Evolutionary conservation across 1,284 basidiomycete genomes (phyloP), one percentile per base, ranked within the genome.

Genomic region (Wolfiporia cocos): DNA sequence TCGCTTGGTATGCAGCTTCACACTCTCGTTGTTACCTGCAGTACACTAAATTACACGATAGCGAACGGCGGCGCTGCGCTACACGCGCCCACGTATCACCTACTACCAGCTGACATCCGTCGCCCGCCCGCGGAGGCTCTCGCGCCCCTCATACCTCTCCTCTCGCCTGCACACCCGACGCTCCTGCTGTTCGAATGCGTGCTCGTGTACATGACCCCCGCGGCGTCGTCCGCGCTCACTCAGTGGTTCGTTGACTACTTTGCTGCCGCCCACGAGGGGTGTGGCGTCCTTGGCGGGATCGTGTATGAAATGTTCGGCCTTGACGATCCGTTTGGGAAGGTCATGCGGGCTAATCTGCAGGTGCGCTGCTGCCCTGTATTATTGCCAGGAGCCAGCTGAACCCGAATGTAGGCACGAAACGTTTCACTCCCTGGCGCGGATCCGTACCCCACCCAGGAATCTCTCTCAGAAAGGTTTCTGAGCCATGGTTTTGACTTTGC

Each of bases 221-320:
- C 63, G 4, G 68, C 73, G 3, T 83, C 82, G 0, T 65, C 71
- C 19, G 65, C 66, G 0, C 58, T 95, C n/a, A 66, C 95, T 4
- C 58, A 67, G 28, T 93, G 87, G 86, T 92, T 93, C 56, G 69
- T 74, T 1, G 65, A 75, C 37, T 73, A 73, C 46, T 84, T 84
- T 55, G 55, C 59, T 15, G 31, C 41, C 0, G 24, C 34, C 9
- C 28, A 20, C 45, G 46, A 51, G 38, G 38, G 19, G 34, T 24
- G 36, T 2, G 48, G 48, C 4, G 53, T 64, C 1, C 66, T 84
- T 1, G 80, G 80, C 32, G 70, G 68, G 6, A 64, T 92, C 7
- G 73, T 91, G 10, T 96, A 96, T 56, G 93, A 96, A 60, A 95
- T 95, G 85, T 92, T 90, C 54, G 81, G 82, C 0, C 66, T 95